Evolutionary conservation across 768 basidiomycete genomes (phyloP).

Genomic region (Tylopilus balloui): DNA sequence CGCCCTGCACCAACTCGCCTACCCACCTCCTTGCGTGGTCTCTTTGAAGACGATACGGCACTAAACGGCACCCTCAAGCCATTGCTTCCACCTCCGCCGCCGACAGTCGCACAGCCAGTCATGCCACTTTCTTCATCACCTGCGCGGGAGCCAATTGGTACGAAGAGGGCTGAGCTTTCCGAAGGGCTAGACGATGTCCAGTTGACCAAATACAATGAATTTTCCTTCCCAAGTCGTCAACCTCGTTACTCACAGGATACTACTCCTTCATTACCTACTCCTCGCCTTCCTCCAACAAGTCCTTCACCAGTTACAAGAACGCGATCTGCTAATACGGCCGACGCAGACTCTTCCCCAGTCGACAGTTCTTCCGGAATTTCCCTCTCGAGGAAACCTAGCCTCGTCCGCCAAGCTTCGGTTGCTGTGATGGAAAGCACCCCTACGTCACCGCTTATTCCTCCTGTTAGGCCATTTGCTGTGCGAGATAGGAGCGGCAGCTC

Average conservation of each 20-base stretch:
- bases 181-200: constrained; percentile 39
- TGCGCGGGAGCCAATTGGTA: constrained; percentile 30
- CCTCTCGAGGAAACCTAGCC: constrained; percentile 34
- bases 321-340: constrained; percentile 31
- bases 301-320: constrained; percentile 33
- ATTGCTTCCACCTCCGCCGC: constrained; percentile 28
- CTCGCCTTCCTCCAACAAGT: constrained; percentile 25
- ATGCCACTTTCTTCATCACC: constrained; percentile 35
- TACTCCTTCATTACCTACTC: constrained; percentile 28
- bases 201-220: constrained; percentile 45
- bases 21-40: constrained; percentile 70
- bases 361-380: constrained; percentile 9
- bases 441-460: constrained; percentile 38
- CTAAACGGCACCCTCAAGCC: constrained; percentile 42
- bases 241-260: constrained; percentile 56
- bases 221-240: constrained; percentile 56
- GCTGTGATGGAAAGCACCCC: constrained; percentile 48
- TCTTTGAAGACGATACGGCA: constrained; percentile 65
- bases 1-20: constrained; percentile 50
- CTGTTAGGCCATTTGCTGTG: constrained; percentile 43
- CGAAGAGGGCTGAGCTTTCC: constrained; percentile 28
- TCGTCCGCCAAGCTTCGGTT: constrained; percentile 49
- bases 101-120: constrained; percentile 21
- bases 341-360: constrained; percentile 16
- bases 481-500: constrained; percentile 49